Evolutionary conservation across 345 rosid genomes (phyloP), one percentile per base, ranked within the genome.

Genomic region (Draba incana): DNA sequence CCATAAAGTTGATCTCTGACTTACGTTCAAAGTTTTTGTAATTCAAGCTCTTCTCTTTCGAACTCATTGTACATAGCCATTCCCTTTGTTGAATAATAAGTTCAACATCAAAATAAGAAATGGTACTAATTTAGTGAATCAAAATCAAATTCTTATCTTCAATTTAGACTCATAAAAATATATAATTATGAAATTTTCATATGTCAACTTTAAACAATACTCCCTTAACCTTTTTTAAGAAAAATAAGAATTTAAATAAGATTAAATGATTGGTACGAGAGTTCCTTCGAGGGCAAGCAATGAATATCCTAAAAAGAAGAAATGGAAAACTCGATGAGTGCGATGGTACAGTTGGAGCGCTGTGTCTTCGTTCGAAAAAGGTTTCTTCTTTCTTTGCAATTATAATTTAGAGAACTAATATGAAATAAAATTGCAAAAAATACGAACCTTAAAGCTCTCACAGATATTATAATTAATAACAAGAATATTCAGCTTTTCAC

Each of bases 231-330:
- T 20, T 20, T 44, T 54, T 20, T 43, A 8, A 16, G 43, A 24
- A 56, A 62, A 56, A 4, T 31, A 1, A 31, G 35, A 14, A 63
- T 9, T 54, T 23, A 44, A 53, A 62, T 52, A 43, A 62, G 16
- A 44, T 43, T 55, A 23, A 48, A 28, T 13, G 50, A 57, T 28
- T 47, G 67, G 67, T 64, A 71, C 6, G 57, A 25, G 39, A 35
- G 54, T 68, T 75, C 52, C 78, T 75, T 75, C 58, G 35, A 55
- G 69, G 48, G 69, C 78, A 75, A 75, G 78, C 78, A 75, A 62
- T 75, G 74, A 61, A 68, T 68, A 54, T 75, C 74, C 78, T 75
- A 38, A 75, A 75, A 75, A 75, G 78, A 47, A 52, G 59, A 68
- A 68, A 62, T 67, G 12, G 64, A 59, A 66, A 37, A 58, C 57